Evolutionary conservation across 768 basidiomycete genomes (phyloP), one percentile per base, ranked within the genome.

Genomic region (Lepiota brunneoincarnata): DNA sequence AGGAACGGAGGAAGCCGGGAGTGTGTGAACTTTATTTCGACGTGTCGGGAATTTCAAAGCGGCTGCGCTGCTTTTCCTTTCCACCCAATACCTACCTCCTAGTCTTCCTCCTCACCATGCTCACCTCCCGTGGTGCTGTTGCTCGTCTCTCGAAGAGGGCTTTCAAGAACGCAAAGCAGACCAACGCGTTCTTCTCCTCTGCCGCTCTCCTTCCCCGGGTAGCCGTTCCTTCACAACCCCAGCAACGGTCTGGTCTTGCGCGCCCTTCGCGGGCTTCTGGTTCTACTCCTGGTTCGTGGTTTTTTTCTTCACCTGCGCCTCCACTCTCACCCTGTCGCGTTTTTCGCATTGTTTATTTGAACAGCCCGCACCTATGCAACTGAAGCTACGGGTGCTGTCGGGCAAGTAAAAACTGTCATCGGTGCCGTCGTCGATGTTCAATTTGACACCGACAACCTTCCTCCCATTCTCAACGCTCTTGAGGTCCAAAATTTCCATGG

Each of bases 401-500:
- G 95, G 63, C 75, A 82, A 42, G 91, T 98, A 68, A 97, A 98
- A 82, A 95, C 93, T 64, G 95, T 99, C 81, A 99, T 99, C 75
- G 97, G 97, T 89, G 96, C 97, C 76, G 97, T 99, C 76, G 97
- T 99, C 68, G 97, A 99, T 71, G 97, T 99, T 63, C 93, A 98
- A 75, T 98, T 98, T 68, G 95, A 96, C 63, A 84, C 86, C 46
- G 95, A 96, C 62, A 79, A 86, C 77, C 89, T 98, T 38, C 97
- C 97, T 47, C 91, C 95, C 61, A 98, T 99, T 73, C 86, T 99
- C 67, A 98, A 98, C 72, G 97, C 97, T 64, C 90, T 99, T 63
- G 97, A 99, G 78, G 95, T 99, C 53, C 89, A 93, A 72, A 85
- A 87, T 69, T 93, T 94, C 81, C 79, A 80, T 58, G 94, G 94